Evolutionary conservation across 2,329 filamentous ascomycete genomes (phyloP), one percentile per base, ranked within the genome.

Genomic region (Fusarium cicatricum): DNA sequence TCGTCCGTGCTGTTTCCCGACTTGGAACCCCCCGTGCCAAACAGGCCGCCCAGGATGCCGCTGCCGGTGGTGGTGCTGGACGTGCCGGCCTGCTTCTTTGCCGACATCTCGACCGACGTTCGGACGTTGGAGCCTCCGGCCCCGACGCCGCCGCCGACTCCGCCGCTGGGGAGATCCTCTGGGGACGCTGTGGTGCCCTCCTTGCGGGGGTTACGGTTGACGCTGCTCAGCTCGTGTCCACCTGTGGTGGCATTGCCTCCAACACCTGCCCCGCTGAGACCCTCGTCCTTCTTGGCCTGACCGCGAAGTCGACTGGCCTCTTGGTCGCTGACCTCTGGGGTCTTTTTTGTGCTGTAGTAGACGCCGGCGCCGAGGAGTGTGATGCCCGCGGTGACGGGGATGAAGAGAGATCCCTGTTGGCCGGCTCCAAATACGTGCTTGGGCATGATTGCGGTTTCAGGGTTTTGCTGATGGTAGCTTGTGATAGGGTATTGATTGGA

Each of bases 91-190:
- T 33, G 42, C 15, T 58, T 41, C 51, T 62, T 61, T 17, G 51
- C 52, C 21, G 62, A 42, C 52, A 71, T 55, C 58, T 75, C 70
- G 11, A 72, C 59, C 7, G 60, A 58, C 6, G 58, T 60, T 11
- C 74, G 68, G 14, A 65, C 55, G 31, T 68, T 70, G 15, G 66
- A 34, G 17, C 68, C 69, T 5, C 71, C 74, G 1, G 36, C 67
- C 1, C 72, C 72, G 26, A 60, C 54, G 3, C 73, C 72, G 1
- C 73, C 73, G 0, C 72, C 72, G 2, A 73, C 67, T 6, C 70
- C 69, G 1, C 73, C 73, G 1, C 70, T 65, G 5, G 73, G 72
- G 0, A 75, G 65, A 54, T 73, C 65, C n/a, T 74, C 71, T 19
- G 12, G 52, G 19, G 52, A 36, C n/a, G 53, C 61, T 5, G 71